phyloP scores from a whole-genome alignment of 2,329 filamentous ascomycete genomes.

The Septoria petroselini region DNA sequence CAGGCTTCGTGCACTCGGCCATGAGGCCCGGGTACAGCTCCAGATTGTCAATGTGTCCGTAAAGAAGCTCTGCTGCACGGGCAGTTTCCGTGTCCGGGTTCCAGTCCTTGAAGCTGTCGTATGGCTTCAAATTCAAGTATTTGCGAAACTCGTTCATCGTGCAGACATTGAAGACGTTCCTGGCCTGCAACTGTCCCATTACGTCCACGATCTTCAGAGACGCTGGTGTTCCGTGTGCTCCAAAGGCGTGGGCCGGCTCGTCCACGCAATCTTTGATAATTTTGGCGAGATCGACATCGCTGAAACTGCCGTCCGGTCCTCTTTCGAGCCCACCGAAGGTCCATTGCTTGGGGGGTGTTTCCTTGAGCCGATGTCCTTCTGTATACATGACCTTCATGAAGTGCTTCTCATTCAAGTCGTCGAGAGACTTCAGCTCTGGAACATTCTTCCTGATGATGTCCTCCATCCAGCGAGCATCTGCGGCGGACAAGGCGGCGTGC shows the following conservation, averaged over 20 bases:
- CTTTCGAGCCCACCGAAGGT: slow-evolving; percentile 45
- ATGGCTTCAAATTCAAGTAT: slow-evolving; percentile 40
- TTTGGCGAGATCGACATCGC: slow-evolving; percentile 45
- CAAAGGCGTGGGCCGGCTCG: slow-evolving; percentile 52
- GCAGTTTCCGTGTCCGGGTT: slow-evolving; percentile 39
- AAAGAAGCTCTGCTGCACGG: slow-evolving; percentile 46
- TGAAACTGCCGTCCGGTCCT: slow-evolving; percentile 44
- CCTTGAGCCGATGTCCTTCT: slow-evolving; percentile 40
- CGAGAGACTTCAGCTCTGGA: slow-evolving; percentile 44
- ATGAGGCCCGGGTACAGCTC: slow-evolving; percentile 60
- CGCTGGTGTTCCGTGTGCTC: slow-evolving; percentile 48
- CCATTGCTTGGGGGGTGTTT: slow-evolving; percentile 38
- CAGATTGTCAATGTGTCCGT: slow-evolving; percentile 52
- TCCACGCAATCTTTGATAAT: slow-evolving; percentile 49
- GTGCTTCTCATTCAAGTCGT: slow-evolving; percentile 44
- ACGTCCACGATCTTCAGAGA: slow-evolving; percentile 50
- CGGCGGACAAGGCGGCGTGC: slow-evolving; percentile 47
- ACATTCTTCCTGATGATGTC: slow-evolving; percentile 37
- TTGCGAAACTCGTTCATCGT: slow-evolving; percentile 50
- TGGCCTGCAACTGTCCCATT: slow-evolving; percentile 48
- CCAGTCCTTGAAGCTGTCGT: slow-evolving; percentile 39
- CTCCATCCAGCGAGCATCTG: slow-evolving; percentile 49
- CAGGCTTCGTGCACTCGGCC: slow-evolving; percentile 54
- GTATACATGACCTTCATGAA: slow-evolving; percentile 43
- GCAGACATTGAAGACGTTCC: slow-evolving; percentile 50